A percentile compares a stretch with the other conserved stretches of the same genome.
Conservation (phyloP, 148 eudicot genomes). For the Selenicereus undatus region DNA sequence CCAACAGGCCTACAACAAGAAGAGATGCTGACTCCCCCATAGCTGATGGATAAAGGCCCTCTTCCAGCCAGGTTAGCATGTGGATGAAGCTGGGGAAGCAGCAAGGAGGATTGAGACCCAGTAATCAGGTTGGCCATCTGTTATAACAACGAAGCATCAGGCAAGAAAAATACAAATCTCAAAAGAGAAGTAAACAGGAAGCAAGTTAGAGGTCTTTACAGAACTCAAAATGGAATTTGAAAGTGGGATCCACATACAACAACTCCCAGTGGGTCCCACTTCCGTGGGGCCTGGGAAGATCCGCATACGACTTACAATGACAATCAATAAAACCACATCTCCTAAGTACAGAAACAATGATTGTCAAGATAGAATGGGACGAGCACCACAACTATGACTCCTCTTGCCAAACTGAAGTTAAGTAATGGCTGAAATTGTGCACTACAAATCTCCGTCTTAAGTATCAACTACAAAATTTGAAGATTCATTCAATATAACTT, state of each 20-base stretch:
- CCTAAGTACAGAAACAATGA: neutral
- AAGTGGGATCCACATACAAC: neutral
- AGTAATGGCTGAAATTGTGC: neutral
- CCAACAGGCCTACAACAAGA: constrained; percentile 20
- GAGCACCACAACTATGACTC: neutral
- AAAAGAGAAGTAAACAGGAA: neutral
- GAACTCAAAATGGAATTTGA: neutral
- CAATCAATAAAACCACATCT: neutral
- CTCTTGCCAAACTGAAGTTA: neutral
- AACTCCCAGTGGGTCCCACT: too few species aligned
- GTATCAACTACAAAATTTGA: neutral
- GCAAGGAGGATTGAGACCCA: constrained; percentile 35
- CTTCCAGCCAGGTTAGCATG: constrained; percentile 18
- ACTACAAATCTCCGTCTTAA: neutral
- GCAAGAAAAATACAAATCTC: neutral
- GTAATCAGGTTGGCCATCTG: constrained; percentile 40
- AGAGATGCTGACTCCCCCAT: constrained; percentile 17
- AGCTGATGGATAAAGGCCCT: constrained; percentile 5
- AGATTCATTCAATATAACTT: neutral
- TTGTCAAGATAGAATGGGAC: neutral
- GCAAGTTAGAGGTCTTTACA: neutral
- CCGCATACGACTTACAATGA: neutral
- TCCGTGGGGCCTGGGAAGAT: neutral
- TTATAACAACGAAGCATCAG: neutral
- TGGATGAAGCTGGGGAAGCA: constrained; percentile 36